Conservation (phyloP, 176 grass and related monocot genomes). For the Eremochloa ophiuroides region DNA sequence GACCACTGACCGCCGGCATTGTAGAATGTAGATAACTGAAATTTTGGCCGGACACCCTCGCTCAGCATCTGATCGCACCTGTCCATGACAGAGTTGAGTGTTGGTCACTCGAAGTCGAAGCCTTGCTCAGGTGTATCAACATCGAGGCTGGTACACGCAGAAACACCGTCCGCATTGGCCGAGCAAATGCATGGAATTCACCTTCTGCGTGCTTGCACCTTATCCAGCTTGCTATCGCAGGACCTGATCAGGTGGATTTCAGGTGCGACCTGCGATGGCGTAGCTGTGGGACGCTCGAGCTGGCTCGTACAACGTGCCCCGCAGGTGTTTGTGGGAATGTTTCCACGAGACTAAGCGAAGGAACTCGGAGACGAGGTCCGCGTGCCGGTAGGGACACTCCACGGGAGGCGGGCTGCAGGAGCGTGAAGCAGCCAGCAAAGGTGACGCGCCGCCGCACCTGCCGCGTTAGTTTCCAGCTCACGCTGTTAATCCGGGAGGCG, state of each 20-base stretch:
- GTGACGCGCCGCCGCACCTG: not conserved
- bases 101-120: not conserved
- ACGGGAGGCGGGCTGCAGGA: not conserved
- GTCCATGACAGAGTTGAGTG: not conserved
- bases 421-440: not conserved
- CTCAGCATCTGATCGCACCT: conserved; percentile 18
- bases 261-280: not conserved
- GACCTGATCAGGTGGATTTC: conserved; percentile 7
- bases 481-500: not conserved
- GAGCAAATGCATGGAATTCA: conserved; percentile 1
- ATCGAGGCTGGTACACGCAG: not conserved
- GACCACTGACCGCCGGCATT: conserved; percentile 19
- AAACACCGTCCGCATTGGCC: not conserved
- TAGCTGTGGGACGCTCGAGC: not conserved
- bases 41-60: conserved; percentile 7
- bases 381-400: not conserved
- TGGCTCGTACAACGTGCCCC: not conserved
- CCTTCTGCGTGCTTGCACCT: not conserved
- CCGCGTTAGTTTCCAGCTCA: not conserved
- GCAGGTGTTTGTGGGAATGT: conserved; percentile 23
- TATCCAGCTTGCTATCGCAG: not conserved
- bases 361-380: not conserved
- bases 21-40: conserved; percentile 26
- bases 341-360: not conserved
- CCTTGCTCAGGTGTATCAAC: conserved; percentile 6